A percentile compares a stretch with the other conserved stretches of the same genome.
Evolutionary conservation across 2,329 filamentous ascomycete genomes (phyloP).

Genomic region (Fusarium sp.): DNA sequence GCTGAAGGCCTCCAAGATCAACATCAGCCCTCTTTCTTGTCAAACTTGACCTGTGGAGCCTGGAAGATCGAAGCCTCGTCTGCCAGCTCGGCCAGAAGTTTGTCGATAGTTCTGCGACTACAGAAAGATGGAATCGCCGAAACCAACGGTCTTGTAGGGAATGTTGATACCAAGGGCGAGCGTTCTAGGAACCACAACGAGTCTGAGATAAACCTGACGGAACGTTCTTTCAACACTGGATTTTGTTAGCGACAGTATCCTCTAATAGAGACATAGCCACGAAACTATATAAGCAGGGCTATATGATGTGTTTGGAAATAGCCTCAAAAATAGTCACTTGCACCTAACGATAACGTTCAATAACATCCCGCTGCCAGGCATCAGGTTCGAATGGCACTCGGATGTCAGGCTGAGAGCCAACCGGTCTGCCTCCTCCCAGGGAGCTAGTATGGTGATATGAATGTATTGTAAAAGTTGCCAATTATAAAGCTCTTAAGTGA

Average conservation of each 20-base stretch:
- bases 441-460: no score
- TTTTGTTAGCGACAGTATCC: conserved; percentile 14
- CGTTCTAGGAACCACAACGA: conserved; percentile 82
- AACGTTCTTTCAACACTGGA: conserved; percentile 77
- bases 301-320: not conserved
- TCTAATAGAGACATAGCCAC: not conserved
- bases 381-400: no score
- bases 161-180: conserved; percentile 85
- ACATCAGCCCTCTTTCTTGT: no score
- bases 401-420: no score
- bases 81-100: conserved; percentile 81
- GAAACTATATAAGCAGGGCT: not conserved
- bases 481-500: no score
- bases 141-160: conserved; percentile 86
- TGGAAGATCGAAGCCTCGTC: conserved; percentile 83
- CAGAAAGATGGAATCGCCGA: conserved; percentile 80
- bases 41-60: conserved; percentile 48
- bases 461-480: no score
- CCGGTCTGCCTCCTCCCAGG: no score
- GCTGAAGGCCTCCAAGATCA: conserved; percentile 65
- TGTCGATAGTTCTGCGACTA: conserved; percentile 83
- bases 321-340: conserved; percentile 50
- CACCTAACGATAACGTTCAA: conserved; percentile 74
- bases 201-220: conserved; percentile 76
- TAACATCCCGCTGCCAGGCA: no score